A percentile compares a stretch with the other conserved stretches of the same genome.
Evolutionary conservation across 129 eudicot genomes (phyloP).

Genomic region (Ambrosia trifida): DNA sequence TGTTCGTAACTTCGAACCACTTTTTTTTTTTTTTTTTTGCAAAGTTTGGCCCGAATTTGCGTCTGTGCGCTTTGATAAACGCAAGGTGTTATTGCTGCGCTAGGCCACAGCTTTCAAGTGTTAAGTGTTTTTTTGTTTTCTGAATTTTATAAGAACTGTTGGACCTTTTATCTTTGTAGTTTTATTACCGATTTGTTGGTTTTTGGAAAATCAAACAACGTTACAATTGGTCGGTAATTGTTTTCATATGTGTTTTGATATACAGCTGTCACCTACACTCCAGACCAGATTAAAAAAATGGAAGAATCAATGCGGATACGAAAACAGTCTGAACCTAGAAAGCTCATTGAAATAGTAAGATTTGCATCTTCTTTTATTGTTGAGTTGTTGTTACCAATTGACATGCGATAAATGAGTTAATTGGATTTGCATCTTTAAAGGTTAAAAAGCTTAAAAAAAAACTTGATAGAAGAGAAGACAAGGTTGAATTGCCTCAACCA

Average conservation of each 20-base stretch:
- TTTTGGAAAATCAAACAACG: background rate
- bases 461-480: constrained; percentile 40
- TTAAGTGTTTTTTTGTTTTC: background rate
- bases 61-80: too few species aligned
- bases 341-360: constrained; percentile 72
- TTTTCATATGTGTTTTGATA: background rate
- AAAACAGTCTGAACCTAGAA: constrained; percentile 68
- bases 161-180: background rate
- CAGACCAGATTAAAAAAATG: constrained; percentile 76
- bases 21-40: too few species aligned
- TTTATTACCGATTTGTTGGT: constrained; percentile 6
- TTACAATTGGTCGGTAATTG: constrained; percentile 8
- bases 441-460: constrained; percentile 50
- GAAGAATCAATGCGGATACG: constrained; percentile 84
- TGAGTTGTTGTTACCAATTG: constrained; percentile 17
- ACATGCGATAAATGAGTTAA: background rate
- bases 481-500: constrained; percentile 46
- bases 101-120: background rate
- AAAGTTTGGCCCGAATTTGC: too few species aligned
- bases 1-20: too few species aligned
- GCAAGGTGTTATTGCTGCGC: too few species aligned
- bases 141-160: background rate
- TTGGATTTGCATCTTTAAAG: constrained; percentile 38
- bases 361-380: background rate
- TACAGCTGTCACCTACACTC: constrained; percentile 58